Percentiles rank a stretch among this genome's conserved stretches.
phyloP scores from a whole-genome alignment of 495 filamentous ascomycete genomes.

The Parachaetomium inaequale region DNA sequence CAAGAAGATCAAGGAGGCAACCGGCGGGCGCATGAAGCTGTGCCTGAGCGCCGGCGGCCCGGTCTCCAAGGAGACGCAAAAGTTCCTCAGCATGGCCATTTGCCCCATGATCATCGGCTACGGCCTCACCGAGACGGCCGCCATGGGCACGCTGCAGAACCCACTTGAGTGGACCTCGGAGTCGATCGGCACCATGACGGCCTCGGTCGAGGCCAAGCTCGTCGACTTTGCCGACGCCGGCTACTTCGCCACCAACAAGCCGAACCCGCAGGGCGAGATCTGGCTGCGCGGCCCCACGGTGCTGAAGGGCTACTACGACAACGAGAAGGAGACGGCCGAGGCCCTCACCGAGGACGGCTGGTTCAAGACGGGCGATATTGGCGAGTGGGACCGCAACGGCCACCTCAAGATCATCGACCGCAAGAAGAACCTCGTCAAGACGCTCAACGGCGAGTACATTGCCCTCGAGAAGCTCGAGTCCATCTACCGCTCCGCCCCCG shows the following conservation, averaged over 20 bases:
- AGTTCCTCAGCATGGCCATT: conserved; percentile 85
- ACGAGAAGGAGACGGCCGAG: conserved; percentile 78
- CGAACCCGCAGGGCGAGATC: conserved; percentile 88
- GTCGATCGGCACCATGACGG: conserved; percentile 77
- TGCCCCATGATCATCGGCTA: conserved; percentile 91
- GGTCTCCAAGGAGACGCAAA: conserved; percentile 79
- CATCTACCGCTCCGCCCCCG: conserved; percentile 76
- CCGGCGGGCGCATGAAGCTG: conserved; percentile 74
- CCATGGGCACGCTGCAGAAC: conserved; percentile 90
- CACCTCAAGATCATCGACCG: conserved; percentile 88
- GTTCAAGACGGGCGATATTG: conserved; percentile 96
- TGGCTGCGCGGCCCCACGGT: conserved; percentile 83
- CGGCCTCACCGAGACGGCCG: conserved; percentile 89
- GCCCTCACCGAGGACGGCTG: conserved; percentile 74
- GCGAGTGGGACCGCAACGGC: conserved; percentile 79
- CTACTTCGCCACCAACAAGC: conserved; percentile 79
- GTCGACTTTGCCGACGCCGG: conserved; percentile 94
- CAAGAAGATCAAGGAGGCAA: conserved; percentile 89
- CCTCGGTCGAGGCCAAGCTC: conserved; percentile 82
- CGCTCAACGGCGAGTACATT: conserved; percentile 93
- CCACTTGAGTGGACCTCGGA: conserved; percentile 84
- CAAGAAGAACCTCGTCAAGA: conserved; percentile 99
- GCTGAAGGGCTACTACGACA: conserved; percentile 69
- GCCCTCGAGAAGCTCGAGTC: conserved; percentile 98
- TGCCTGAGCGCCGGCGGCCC: conserved; percentile 87